Evolutionary conservation across 2,329 filamentous ascomycete species (phyloP).

Genomic region (Calonectria hawksworthii): DNA sequence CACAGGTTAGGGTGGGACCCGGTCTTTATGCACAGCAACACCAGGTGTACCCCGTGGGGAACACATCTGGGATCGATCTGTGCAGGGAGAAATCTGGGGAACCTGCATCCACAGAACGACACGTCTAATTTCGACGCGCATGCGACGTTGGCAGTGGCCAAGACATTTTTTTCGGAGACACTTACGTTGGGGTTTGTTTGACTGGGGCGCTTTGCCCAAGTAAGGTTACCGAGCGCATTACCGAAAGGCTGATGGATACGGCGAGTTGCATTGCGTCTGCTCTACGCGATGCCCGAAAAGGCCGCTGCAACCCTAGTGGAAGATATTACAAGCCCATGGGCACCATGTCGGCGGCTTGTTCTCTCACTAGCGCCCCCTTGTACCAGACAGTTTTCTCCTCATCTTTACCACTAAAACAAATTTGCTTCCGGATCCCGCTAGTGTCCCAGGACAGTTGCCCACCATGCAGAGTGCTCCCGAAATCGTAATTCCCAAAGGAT

Average conservation of each 20-base stretch:
- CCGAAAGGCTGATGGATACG: not conserved
- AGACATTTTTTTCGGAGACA: not conserved
- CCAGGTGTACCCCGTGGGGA: conserved; percentile 12
- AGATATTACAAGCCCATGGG: not conserved
- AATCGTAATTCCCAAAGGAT: conserved; percentile 27
- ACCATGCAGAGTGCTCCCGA: not conserved
- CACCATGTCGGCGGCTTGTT: not conserved
- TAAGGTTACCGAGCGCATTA: not conserved
- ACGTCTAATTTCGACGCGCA: not conserved
- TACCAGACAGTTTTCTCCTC: not conserved
- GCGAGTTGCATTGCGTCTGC: not conserved
- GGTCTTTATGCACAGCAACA: conserved; percentile 33
- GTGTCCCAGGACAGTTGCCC: not conserved
- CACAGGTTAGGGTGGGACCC: not conserved
- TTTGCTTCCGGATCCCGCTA: not conserved
- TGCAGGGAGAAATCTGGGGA: not conserved
- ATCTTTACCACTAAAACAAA: not conserved
- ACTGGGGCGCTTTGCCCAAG: not conserved
- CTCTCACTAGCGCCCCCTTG: not conserved
- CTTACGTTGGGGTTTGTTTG: not conserved
- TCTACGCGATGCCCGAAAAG: not conserved
- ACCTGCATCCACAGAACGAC: not conserved
- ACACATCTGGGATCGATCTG: conserved; percentile 21
- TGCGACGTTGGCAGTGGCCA: not conserved
- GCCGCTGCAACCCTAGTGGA: not conserved